Evolutionary conservation across 169 alveolate species (phyloP), one percentile per base, ranked within the genome.

Genomic region (Plasmodium falciparum): DNA sequence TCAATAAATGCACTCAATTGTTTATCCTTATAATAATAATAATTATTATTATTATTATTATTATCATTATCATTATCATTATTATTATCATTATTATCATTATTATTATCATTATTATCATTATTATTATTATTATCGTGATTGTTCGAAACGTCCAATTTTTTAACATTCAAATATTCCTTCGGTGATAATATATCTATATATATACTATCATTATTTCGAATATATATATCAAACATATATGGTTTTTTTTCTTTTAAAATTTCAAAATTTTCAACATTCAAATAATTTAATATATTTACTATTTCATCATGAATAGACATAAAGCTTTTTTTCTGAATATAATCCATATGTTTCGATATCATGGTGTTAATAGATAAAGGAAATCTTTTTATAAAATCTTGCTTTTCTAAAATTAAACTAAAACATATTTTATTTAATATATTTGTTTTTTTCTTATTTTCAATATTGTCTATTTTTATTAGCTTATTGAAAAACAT

Each of bases 211-310:
- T n/a, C 15, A 43, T 67, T 45, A 8, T 45, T 56, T 24, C 63
- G 45, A 13, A 80, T 80, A 59, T n/a, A 80, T 67, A 80, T 20
- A 62, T 80, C 90, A 69, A 80, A 80, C 26, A 69, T 43, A 26
- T 80, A 80, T 2, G 90, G 90, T 26, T 80, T 54, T 67, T 80
- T 67, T 67, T 47, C 24, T 62, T 80, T 80, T 22, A 80, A 24
- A 9, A 80, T 69, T 67, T 80, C 90, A 33, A 67, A 80, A 15
- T 72, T 61, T 43, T 62, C 69, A 43, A 80, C 54, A 67, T 61
- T 71, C 26, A 80, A 71, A 71, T 52, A 22, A 24, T 33, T 67
- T 45, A 80, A n/a, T 17, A 80, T 80, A 26, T 15, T 12, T 22
- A 49, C 59, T 20, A 80, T n/a, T 61, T 80, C 90, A 7, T 80